Conservation (phyloP, 345 rosid genomes). For the Eucalyptus albens region DNA sequence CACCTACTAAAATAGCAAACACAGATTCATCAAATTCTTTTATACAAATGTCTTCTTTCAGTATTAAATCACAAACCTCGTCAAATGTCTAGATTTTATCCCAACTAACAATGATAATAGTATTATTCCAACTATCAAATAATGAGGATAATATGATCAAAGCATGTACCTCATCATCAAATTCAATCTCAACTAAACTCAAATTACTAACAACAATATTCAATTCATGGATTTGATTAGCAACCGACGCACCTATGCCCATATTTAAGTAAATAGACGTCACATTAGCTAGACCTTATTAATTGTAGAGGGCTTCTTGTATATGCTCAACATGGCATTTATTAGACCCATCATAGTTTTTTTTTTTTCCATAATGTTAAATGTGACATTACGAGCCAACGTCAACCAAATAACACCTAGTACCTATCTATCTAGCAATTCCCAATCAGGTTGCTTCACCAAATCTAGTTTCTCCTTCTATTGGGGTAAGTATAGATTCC, state of each 20-base stretch:
- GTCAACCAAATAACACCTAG: too few species aligned
- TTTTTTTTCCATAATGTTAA: too few species aligned
- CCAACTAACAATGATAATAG: not conserved
- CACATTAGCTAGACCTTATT: not conserved
- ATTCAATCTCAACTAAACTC: not conserved
- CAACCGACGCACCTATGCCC: not conserved
- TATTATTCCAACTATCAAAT: not conserved
- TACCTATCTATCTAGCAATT: not conserved
- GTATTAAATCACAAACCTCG: too few species aligned
- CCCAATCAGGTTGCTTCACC: not conserved
- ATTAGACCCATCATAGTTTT: too few species aligned
- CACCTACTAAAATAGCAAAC: too few species aligned
- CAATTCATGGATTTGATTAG: not conserved
- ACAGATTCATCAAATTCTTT: too few species aligned
- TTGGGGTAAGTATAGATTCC: not conserved
- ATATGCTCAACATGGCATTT: not conserved
- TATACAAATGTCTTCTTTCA: too few species aligned
- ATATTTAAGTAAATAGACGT: not conserved
- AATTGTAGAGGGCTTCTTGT: not conserved
- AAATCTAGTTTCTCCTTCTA: not conserved
- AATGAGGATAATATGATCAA: not conserved
- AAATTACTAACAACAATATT: too few species aligned
- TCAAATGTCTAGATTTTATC: not conserved
- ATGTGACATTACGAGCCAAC: too few species aligned
- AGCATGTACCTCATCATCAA: not conserved